Percentiles rank a stretch among this genome's conserved stretches.
phyloP scores from a whole-genome alignment of 73 alveolate genomes.

The Paramecium tetraurelia region DNA sequence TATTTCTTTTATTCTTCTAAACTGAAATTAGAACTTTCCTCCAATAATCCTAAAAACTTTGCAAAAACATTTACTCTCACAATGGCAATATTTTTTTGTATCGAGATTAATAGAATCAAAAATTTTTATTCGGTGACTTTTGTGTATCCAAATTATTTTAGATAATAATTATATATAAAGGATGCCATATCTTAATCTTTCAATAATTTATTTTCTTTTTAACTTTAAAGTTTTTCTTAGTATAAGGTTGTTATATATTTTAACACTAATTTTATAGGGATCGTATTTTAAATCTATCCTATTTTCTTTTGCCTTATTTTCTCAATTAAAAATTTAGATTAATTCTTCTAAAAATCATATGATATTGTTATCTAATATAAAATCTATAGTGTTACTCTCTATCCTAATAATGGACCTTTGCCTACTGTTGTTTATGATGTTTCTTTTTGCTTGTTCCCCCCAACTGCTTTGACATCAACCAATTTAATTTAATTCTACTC shows the following conservation, averaged over 20 bases:
- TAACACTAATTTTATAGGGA: slow-evolving; percentile 35
- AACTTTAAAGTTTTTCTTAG: background rate
- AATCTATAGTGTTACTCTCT: background rate
- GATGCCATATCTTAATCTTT: slow-evolving; percentile 50
- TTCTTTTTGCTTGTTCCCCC: background rate
- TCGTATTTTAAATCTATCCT: background rate
- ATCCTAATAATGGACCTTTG: slow-evolving; percentile 11
- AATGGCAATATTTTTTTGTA: slow-evolving; percentile 1
- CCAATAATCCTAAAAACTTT: slow-evolving; percentile 40
- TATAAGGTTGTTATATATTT: slow-evolving; percentile 49
- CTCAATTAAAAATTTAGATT: slow-evolving; percentile 35
- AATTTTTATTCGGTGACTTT: slow-evolving; percentile 52
- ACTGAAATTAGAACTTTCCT: slow-evolving; percentile 1
- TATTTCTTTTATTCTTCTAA: slow-evolving; percentile 55
- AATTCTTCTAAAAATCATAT: slow-evolving; percentile 28
- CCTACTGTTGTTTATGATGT: background rate
- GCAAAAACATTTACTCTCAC: slow-evolving; percentile 57
- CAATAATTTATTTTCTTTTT: slow-evolving; percentile 34
- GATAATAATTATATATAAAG: slow-evolving; percentile 39
- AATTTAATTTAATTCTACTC: background rate
- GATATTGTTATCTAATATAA: background rate
- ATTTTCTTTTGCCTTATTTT: slow-evolving; percentile 17
- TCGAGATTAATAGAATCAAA: background rate
- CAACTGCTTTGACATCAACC: background rate
- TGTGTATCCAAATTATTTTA: slow-evolving; percentile 46